Evolutionary conservation across 768 basidiomycete genomes (phyloP).

Genomic region (Mycena belliarum): DNA sequence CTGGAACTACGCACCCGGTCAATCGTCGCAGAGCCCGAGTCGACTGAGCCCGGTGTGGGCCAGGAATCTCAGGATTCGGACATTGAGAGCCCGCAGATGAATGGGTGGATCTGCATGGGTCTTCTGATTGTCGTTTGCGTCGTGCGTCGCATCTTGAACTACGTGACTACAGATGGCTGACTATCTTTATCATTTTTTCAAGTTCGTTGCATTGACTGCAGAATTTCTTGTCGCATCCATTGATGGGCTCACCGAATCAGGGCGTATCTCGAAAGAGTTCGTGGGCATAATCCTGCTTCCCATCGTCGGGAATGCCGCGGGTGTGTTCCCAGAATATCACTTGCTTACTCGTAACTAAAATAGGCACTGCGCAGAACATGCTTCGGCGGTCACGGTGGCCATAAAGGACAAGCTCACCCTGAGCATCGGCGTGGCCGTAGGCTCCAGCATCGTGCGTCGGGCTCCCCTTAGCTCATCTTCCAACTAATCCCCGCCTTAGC

Average conservation of each 20-base stretch:
- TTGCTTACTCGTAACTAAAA: not conserved
- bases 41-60: not conserved
- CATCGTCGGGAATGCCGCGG: slow-evolving; percentile 65
- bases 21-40: not conserved
- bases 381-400: slow-evolving; percentile 70
- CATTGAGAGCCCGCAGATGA: slow-evolving; percentile 4
- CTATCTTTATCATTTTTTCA: no score
- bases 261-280: slow-evolving; percentile 58
- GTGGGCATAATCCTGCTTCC: slow-evolving; percentile 67
- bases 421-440: slow-evolving; percentile 67
- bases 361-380: slow-evolving; percentile 47
- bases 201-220: slow-evolving; percentile 40
- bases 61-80: not conserved
- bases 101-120: slow-evolving; percentile 14
- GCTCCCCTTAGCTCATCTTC: not conserved
- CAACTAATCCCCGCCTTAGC: slow-evolving; percentile 31
- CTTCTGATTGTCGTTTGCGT: slow-evolving; percentile 33
- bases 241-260: slow-evolving; percentile 50
- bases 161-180: not conserved
- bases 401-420: slow-evolving; percentile 71
- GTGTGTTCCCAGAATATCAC: not conserved
- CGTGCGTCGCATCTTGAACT: not conserved
- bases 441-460: slow-evolving; percentile 57
- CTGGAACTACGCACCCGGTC: not conserved
- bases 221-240: slow-evolving; percentile 64